Conservation (phyloP, 257 asterid genomes). For the Solanum arcanum region DNA sequence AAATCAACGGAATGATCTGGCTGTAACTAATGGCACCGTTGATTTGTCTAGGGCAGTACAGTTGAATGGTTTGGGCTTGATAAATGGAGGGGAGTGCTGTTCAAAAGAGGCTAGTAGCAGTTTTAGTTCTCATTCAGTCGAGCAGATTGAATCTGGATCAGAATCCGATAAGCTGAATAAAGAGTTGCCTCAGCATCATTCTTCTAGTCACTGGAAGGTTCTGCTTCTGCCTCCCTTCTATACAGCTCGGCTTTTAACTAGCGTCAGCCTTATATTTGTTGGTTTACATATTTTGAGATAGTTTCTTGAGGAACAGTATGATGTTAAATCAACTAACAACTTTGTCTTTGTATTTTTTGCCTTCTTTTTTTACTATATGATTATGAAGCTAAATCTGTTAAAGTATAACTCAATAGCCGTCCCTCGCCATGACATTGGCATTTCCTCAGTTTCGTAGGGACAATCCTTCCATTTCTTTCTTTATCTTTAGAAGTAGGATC, state of each 20-base stretch:
- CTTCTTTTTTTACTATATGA: background rate
- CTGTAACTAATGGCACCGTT: background rate
- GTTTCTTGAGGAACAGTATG: background rate
- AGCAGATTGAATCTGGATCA: constrained; percentile 30
- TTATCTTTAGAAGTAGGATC: background rate
- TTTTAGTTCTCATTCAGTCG: constrained; percentile 42
- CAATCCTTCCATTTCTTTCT: background rate
- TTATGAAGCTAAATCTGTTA: background rate
- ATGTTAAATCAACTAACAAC: background rate
- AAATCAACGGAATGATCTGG: constrained; percentile 7
- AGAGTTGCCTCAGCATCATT: constrained; percentile 10
- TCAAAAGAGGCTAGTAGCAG: constrained; percentile 51
- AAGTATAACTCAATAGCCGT: background rate
- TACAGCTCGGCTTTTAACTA: background rate
- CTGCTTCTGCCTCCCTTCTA: background rate
- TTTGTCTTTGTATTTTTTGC: background rate
- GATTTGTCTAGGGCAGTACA: constrained; percentile 29
- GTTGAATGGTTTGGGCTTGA: constrained; percentile 12
- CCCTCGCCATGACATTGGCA: background rate
- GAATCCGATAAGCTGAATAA: constrained; percentile 33
- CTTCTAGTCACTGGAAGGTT: constrained; percentile 27
- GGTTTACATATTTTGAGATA: background rate
- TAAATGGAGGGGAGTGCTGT: constrained; percentile 17
- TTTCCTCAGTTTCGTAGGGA: background rate
- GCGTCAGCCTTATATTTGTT: background rate